A percentile compares a stretch with the other conserved stretches of the same genome.
Evolutionary conservation across 352 stramenopile species (phyloP).

Genomic region (Phytopythium aichiense): DNA sequence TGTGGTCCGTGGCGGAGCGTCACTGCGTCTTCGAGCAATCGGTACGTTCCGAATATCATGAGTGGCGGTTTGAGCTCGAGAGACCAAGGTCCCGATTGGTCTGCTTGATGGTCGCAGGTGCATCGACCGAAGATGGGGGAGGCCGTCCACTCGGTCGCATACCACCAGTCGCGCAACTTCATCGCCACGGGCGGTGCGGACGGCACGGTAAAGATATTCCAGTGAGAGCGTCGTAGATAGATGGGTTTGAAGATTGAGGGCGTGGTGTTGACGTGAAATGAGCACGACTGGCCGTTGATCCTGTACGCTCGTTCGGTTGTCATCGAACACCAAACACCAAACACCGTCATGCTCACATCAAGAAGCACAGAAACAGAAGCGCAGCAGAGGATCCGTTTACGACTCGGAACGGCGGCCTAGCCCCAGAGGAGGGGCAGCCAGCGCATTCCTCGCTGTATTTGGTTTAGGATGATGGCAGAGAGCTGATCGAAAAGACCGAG

Average conservation of each 20-base stretch:
- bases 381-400: neutral
- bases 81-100: neutral
- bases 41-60: conserved; percentile 20
- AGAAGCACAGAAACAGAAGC: neutral
- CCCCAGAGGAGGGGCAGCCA: conserved; percentile 3
- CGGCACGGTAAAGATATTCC: conserved; percentile 87
- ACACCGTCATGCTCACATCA: neutral
- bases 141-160: conserved; percentile 68
- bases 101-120: conserved; percentile 25
- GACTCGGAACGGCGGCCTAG: conserved; percentile 18
- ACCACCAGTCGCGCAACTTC: conserved; percentile 78
- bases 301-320: neutral
- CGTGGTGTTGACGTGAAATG: neutral
- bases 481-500: conserved; percentile 8
- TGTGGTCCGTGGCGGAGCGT: conserved; percentile 79
- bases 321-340: too few relatives aligned
- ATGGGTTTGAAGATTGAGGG: neutral
- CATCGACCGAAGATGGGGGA: conserved; percentile 82
- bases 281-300: neutral
- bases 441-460: conserved; percentile 9
- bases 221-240: conserved; percentile 32
- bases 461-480: conserved; percentile 13
- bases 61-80: neutral
- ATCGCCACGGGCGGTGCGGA: conserved; percentile 77
- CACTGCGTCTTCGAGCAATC: conserved; percentile 86